A percentile compares a stretch with the other conserved stretches of the same genome.
Conservation (phyloP, 2,329 filamentous ascomycete genomes). For the Verticillium zaregamsianum region DNA sequence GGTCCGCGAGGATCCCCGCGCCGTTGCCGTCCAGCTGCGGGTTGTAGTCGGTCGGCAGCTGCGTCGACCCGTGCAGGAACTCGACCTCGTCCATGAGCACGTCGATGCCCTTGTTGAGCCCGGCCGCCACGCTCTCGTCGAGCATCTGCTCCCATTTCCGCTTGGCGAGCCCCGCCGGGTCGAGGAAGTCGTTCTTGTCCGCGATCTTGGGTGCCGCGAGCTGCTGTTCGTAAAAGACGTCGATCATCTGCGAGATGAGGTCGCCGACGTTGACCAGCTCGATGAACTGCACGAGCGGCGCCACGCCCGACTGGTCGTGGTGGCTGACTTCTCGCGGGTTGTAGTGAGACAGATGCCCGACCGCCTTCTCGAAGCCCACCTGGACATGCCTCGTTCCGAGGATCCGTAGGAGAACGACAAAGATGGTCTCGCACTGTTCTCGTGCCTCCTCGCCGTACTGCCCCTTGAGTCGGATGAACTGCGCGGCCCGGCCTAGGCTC, state of each 20-base stretch:
- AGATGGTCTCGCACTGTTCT: constrained; percentile 86
- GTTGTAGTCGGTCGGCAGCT: constrained; percentile 86
- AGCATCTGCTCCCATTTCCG: constrained; percentile 99
- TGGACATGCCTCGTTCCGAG: constrained; percentile 85
- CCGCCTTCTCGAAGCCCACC: constrained; percentile 88
- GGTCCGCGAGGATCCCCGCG: constrained; percentile 39
- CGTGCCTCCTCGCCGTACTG: constrained; percentile 78
- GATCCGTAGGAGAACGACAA: constrained; percentile 77
- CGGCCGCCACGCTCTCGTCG: constrained; percentile 91
- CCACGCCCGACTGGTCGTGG: constrained; percentile 69
- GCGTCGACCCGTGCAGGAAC: constrained; percentile 85
- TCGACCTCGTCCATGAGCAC: constrained; percentile 98
- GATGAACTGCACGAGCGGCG: constrained; percentile 90
- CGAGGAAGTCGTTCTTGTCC: constrained; percentile 91
- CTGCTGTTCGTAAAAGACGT: constrained; percentile 98
- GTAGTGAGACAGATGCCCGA: constrained; percentile 85
- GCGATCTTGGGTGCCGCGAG: constrained; percentile 76
- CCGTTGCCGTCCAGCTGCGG: constrained; percentile 40
- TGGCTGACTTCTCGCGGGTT: constrained; percentile 79
- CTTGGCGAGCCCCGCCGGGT: constrained; percentile 88
- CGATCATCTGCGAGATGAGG: constrained; percentile 97
- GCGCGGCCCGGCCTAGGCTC: constrained; percentile 77
- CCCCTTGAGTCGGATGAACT: constrained; percentile 76
- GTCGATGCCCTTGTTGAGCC: constrained; percentile 95
- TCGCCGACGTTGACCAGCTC: constrained; percentile 98